These are phyloP conservation scores for Suillus placidus DNA, from an alignment of 768 basidiomycete species.

Conservation along the genomic window DNA sequence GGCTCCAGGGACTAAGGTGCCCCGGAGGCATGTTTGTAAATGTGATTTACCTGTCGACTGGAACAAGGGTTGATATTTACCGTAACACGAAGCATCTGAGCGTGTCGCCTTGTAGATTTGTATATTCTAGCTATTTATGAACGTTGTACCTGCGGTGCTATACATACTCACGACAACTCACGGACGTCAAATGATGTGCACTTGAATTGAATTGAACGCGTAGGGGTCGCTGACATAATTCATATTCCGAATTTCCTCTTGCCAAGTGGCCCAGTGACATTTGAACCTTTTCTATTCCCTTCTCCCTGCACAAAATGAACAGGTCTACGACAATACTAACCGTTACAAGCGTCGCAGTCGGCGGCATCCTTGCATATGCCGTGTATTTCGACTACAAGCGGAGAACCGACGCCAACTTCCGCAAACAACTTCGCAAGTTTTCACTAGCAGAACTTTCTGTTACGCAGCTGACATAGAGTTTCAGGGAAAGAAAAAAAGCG, in stretches of 20 bases:
- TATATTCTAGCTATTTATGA: neutral
- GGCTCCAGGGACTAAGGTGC: neutral
- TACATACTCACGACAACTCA: neutral
- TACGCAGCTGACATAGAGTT: slow-evolving; percentile 9
- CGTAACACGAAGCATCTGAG: neutral
- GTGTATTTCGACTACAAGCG: slow-evolving; percentile 95
- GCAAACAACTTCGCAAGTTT: slow-evolving; percentile 81
- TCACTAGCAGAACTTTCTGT: slow-evolving; percentile 15
- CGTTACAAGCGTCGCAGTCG: slow-evolving; percentile 50
- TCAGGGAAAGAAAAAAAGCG: slow-evolving; percentile 93
- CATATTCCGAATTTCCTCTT: slow-evolving; percentile 13
- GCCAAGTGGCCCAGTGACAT: slow-evolving; percentile 15
- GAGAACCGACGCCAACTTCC: slow-evolving; percentile 83
- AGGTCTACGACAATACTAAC: slow-evolving; percentile 44
- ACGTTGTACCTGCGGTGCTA: neutral
- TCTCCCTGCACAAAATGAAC: slow-evolving; percentile 29
- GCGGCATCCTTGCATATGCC: slow-evolving; percentile 74
- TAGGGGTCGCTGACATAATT: slow-evolving; percentile 23
- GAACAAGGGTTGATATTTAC: neutral
- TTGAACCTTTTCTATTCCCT: slow-evolving; percentile 10
- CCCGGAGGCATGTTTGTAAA: neutral
- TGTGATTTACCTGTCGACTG: slow-evolving; percentile 6
- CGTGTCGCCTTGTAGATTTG: neutral
- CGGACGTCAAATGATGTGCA: neutral
- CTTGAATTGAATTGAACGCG: neutral